Evolutionary conservation across 495 filamentous ascomycete genomes (phyloP).

Genomic region (Annulohypoxylon bovei): DNA sequence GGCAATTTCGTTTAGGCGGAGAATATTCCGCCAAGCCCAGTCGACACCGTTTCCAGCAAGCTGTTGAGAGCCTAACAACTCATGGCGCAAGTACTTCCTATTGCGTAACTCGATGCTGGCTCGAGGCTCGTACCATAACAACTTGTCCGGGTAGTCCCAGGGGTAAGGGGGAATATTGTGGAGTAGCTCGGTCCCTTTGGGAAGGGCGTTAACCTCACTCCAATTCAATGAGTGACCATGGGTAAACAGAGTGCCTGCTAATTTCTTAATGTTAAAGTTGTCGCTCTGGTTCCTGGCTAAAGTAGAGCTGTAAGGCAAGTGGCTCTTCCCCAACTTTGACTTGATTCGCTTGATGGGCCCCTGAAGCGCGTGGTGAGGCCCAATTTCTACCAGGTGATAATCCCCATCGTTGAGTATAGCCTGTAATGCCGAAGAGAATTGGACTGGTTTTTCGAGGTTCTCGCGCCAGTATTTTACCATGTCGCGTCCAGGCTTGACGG

Average conservation of each 20-base stretch:
- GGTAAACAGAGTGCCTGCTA: conserved; percentile 50
- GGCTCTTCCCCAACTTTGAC: neutral
- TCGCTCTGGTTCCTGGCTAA: conserved; percentile 21
- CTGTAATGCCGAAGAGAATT: conserved; percentile 50
- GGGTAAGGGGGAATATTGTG: conserved; percentile 53
- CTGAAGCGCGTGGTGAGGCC: conserved; percentile 69
- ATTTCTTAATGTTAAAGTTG: conserved; percentile 21
- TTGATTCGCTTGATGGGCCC: conserved; percentile 63
- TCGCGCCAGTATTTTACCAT: conserved; percentile 55
- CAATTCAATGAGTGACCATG: conserved; percentile 45
- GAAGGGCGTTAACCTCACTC: conserved; percentile 4
- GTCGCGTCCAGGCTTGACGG: conserved; percentile 31
- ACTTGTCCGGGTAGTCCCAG: conserved; percentile 50
- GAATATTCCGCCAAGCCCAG: conserved; percentile 38
- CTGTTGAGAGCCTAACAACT: conserved; percentile 30
- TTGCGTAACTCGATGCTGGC: conserved; percentile 47
- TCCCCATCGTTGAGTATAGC: conserved; percentile 36
- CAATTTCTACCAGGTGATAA: conserved; percentile 65
- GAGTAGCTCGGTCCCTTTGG: neutral
- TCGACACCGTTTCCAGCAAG: conserved; percentile 28
- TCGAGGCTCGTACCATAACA: conserved; percentile 53
- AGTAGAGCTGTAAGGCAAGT: conserved; percentile 21
- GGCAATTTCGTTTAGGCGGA: conserved; percentile 37
- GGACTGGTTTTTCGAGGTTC: conserved; percentile 62
- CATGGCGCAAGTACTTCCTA: conserved; percentile 32